Conservation (phyloP, 768 basidiomycete genomes). For the Hericium coralloides region DNA sequence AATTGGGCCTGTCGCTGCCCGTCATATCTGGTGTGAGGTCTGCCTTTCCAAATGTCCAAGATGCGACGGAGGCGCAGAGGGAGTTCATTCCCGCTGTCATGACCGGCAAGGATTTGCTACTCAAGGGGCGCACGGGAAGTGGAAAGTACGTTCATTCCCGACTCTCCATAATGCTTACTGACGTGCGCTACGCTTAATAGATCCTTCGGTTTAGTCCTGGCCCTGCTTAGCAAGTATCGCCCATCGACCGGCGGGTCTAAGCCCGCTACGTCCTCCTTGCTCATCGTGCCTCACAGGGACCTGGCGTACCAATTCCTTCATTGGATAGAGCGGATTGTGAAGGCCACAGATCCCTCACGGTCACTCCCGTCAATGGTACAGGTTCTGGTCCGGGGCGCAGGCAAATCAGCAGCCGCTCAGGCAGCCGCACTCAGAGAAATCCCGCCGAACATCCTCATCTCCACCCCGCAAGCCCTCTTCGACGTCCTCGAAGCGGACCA, state of each 20-base stretch:
- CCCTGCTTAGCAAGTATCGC: constrained; percentile 50
- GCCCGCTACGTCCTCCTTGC: constrained; percentile 4
- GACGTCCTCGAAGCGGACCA: constrained; percentile 42
- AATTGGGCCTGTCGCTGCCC: constrained; percentile 41
- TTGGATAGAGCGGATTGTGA: constrained; percentile 6
- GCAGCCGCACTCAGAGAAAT: constrained; percentile 15
- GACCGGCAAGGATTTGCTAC: constrained; percentile 46
- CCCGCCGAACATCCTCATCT: constrained; percentile 61
- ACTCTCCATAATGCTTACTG: not conserved
- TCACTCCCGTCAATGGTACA: constrained; percentile 41
- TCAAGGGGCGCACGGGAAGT: constrained; percentile 67
- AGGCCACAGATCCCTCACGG: not conserved
- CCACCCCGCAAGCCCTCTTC: constrained; percentile 59
- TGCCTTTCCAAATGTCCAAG: constrained; percentile 53
- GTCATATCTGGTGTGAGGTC: constrained; percentile 40
- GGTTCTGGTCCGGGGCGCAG: constrained; percentile 50
- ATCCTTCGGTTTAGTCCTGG: constrained; percentile 64
- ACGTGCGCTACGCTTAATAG: constrained; percentile 26
- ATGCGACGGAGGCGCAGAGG: constrained; percentile 52
- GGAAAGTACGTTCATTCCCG: constrained; percentile 52
- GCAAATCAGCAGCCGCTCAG: constrained; percentile 23
- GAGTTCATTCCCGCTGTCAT: constrained; percentile 56
- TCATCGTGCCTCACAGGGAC: constrained; percentile 10
- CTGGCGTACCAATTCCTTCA: constrained; percentile 6
- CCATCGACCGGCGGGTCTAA: not conserved